Base-by-base conservation (phyloP, 1,284 basidiomycete genomes). In the Moniliella sp. region DNA sequence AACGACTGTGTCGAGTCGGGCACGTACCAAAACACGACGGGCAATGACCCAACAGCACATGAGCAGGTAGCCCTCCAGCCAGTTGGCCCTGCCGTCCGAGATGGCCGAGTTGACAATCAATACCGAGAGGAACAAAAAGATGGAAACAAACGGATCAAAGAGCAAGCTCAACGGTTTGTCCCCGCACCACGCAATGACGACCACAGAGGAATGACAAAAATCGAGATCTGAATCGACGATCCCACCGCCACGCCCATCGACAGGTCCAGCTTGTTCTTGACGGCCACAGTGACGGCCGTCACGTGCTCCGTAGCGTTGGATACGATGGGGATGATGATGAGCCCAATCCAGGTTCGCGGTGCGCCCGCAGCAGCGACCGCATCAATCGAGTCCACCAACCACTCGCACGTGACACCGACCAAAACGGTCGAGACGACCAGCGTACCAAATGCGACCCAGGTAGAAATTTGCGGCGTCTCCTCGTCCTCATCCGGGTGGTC, bases 231-330 rank as follows among this genome's bases (percentile, higher is more conserved):
- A 32, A 53, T 53, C 1, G 46, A 48, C 1, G 40, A 42, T 30
- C 50, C 50, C 14, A 53, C 49, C 2, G 50, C 50, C 10, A 53
- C 47, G 15, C 40, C 42, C 29, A 40, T 42, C 1, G 48, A 45
- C 29, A 53, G 39, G 27, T 53, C 46, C 28, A 53, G 46, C 32
- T 50, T 50, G 43, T 50, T 46, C 40, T 50, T 48, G 39, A 39
- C 42, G 5, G 50, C 42, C 26, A 45, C 45, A 13, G 42, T 44
- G 18, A 53, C 48, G 15, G 50, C 50, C 2, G 48, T 45, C 23
- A 45, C 23, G 31, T 53, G 50, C 33, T 53, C 50, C 11, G 50
- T 47, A 3, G 45, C 45, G 23, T 50, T 50, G 28, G 35, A 36
- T 0, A 47, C 50, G 23, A 50, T 48, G 4, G 47, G 50, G 10